Evolutionary conservation across 2,329 filamentous ascomycete genomes (phyloP), one percentile per base, ranked within the genome.

Genomic region (Colletotrichum sp.): DNA sequence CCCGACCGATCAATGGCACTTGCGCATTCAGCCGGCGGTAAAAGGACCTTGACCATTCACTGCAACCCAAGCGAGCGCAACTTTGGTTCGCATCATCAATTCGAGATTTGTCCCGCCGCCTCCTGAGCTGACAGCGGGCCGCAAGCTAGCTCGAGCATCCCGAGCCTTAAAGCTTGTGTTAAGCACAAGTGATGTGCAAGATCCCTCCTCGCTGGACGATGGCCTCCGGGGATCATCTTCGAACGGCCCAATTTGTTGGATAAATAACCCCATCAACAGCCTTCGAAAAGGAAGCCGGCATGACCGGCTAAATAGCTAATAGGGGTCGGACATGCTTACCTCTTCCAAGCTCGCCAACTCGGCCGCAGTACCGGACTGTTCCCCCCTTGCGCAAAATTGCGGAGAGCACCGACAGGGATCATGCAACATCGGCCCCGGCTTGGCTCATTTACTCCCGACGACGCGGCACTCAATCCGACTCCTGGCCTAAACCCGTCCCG

Each of bases 381-480:
- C 27, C 15, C 69, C 69, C 70, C 43, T 52, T 22, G 43, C 43
- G n/a, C 43, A 52, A 43, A 36, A 75, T 73, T 75, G 64, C 70
- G 58, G 74, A 69, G 73, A 64, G 58, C 18, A 55, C 18, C 8
- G 34, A 52, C 74, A 75, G 30, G 74, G 74, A 75, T 75, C 36
- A 36, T 74, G 74, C 70, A 73, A 74, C 74, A 55, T 56, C 56
- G 64, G 34, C 58, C 27, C 74, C 74, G 30, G 70, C 74, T 36
- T 68, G 64, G 27, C 22, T 69, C 56, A 75, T 69, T 73, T 69
- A 73, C 70, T 30, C 64, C 70, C 74, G 70, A 73, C 74, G 22
- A 58, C 48, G 58, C 64, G 70, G 74, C 70, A 74, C 58, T 72
- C 64, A 69, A 73, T 65, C 48, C 64, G 43, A 65, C 62, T 74